Base-by-base conservation (phyloP, 139 green algal genomes). In the Tetradesmus obliquus region DNA sequence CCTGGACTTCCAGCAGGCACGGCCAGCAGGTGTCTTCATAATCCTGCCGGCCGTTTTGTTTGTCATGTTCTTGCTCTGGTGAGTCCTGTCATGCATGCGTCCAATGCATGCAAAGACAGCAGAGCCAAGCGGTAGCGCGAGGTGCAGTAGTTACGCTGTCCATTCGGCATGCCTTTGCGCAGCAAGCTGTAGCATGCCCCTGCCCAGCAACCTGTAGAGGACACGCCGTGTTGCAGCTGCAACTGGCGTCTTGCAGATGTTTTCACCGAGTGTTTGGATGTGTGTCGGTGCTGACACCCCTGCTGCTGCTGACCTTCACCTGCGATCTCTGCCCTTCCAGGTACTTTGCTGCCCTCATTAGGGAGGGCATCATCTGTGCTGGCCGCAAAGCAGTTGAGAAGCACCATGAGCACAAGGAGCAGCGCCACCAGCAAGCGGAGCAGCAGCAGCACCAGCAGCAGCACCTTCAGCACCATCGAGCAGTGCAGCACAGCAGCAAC, bases 1-100 rank as follows among this genome's bases (percentile, higher is more conserved):
- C 69, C 86, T 94, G 2, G 81, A 94, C 76, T 90, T 79, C 71
- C 17, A 86, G 55, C 22, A 81, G 79, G 9, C 55, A 0, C 55
- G 72, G 5, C 55, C 88, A 51, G 88, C 79, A 45, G 88, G 76
- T 19, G 88, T 69, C 20, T 87, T 80, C 17, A 53, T 72, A 2
- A 3, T 91, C 13, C 53, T 91, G 2, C 87, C 72, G 1, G 54
- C 76, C 19, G 12, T 91, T 53, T 51, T 20, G 1, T 91, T 91
- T 12, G 69, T 86, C 53, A 86, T 91, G 72, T 91, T 91, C 72
- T 3, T 55, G 22, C 20, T 91, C 3, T 91, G 87, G 87, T 91
- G 74, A 86, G 87, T 72, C 72, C 72, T 5, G 12, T n/a, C 19
- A 10, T n/a, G 72, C 17, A 8, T 81, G 72, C 19, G 72, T 8